Base-by-base conservation (phyloP, 2,329 filamentous ascomycete species). In the Hypoxylon sp. region DNA sequence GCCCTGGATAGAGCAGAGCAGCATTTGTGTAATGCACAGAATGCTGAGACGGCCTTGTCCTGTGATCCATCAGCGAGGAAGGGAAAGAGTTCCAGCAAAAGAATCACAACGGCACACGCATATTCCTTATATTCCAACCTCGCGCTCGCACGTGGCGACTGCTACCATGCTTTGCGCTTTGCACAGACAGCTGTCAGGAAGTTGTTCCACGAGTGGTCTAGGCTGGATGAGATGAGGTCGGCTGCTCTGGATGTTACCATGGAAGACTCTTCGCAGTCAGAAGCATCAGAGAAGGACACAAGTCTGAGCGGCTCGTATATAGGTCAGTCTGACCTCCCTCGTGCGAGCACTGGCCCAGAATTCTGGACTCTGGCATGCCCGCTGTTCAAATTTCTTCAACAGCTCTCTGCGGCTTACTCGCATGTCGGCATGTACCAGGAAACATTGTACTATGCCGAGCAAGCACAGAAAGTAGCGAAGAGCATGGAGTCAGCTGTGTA, bases 371-470 rank as follows among this genome's bases (percentile, higher is more conserved):
- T 97, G 18, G 89, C 96, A 6, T 86, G 88, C 26, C 88, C 90
- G 0, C 84, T 97, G 18, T 89, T 93, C 71, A 85, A 87, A 28
- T 88, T 89, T 59, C 81, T 97, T 12, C 79, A 89, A 64, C 89
- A 93, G 61, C 85, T 97, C 2, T 93, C 93, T 0, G 85, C 86
- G 3, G 82, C 97, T 1, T 97, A 94, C 71, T 88, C 91, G 0
- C 91, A 97, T 69, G 87, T 96, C 67, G 96, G 96, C 26, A 86
- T 97, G 79, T 93, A 93, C 68, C 89, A 93, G 64, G 95, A 98
- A 76, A 95, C 95, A 1, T 80, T 95, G 0, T 96, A 94, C 75
- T 96, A 97, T 71, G 90, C 91, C 1, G 91, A 97, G 70, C 91
- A 96, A 72, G 93, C 93, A 0, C 83, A 91, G 56, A 93, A 91